These are phyloP conservation scores for Oryza nivara DNA, from an alignment of 176 grass and related monocot species.

Conservation along the genomic window DNA sequence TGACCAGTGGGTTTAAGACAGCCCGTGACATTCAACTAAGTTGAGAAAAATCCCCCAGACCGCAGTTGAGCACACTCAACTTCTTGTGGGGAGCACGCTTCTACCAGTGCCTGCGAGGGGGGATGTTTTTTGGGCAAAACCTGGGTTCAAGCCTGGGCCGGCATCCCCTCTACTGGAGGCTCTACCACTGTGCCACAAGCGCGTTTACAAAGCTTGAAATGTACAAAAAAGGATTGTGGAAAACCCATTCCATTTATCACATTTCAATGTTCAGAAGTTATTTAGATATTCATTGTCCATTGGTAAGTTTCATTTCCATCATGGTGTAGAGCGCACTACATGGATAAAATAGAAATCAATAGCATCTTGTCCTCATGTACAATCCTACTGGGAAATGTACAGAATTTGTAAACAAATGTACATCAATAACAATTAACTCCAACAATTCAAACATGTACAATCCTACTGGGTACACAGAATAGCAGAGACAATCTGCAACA, in stretches of 20 bases:
- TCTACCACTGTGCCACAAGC: no score
- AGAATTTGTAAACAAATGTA: not conserved
- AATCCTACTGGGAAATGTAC: no score
- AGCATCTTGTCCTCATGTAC: conserved; percentile 1
- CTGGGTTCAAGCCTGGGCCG: no score
- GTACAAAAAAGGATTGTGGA: not conserved
- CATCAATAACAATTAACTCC: not conserved
- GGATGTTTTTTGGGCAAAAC: no score
- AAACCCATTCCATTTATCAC: not conserved
- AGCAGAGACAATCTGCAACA: not conserved
- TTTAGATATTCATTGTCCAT: not conserved
- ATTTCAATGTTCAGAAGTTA: not conserved
- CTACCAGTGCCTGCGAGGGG: no score
- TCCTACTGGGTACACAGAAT: not conserved
- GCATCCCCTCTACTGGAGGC: no score
- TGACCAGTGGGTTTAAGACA: no score
- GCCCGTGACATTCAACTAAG: no score
- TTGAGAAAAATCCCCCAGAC: no score
- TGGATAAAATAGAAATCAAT: not conserved
- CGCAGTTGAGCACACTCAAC: no score
- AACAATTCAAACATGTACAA: conserved; percentile 17
- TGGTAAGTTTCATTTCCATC: conserved; percentile 20
- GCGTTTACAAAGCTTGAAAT: not conserved
- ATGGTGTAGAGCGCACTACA: not conserved
- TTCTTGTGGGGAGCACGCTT: no score